Conservation (phyloP, 306 rosid species). For the Cyamopsis tetragonoloba region DNA sequence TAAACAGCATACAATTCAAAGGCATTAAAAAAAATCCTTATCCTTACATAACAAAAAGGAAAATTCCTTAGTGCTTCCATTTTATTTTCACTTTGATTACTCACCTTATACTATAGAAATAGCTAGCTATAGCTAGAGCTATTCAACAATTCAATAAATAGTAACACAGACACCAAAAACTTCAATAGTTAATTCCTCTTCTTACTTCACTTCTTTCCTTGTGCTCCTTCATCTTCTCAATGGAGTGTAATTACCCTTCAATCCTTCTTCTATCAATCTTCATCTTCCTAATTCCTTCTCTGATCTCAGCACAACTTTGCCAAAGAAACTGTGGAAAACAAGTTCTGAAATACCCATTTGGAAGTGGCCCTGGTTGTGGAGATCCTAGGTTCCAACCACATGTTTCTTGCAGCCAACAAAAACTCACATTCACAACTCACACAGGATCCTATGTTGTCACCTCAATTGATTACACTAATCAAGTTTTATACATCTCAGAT, state of each 20-base stretch:
- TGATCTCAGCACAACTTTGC: conserved; percentile 54
- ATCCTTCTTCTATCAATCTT: conserved; percentile 18
- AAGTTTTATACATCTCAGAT: conserved; percentile 65
- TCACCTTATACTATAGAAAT: no score
- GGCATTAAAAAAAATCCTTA: conserved; percentile 16
- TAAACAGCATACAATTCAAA: conserved; percentile 1
- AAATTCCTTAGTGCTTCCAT: conserved; percentile 27
- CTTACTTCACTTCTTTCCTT: not conserved
- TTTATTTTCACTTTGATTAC: conserved; percentile 3
- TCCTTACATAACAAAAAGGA: not conserved
- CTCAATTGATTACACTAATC: conserved; percentile 56
- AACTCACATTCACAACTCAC: conserved; percentile 65
- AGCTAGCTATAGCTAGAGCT: not conserved
- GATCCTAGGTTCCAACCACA: conserved; percentile 63
- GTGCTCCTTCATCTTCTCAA: not conserved
- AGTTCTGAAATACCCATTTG: conserved; percentile 65
- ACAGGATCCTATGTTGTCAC: conserved; percentile 69
- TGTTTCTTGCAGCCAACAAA: conserved; percentile 49
- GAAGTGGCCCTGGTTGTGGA: conserved; percentile 67
- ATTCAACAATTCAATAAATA: conserved; percentile 26
- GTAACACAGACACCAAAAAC: conserved; percentile 18
- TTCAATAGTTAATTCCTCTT: not conserved
- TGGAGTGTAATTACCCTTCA: conserved; percentile 23
- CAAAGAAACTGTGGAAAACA: conserved; percentile 57
- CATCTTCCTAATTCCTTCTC: conserved; percentile 32